phyloP scores from a whole-genome alignment of 345 rosid species.

The Acer yangbiense region DNA sequence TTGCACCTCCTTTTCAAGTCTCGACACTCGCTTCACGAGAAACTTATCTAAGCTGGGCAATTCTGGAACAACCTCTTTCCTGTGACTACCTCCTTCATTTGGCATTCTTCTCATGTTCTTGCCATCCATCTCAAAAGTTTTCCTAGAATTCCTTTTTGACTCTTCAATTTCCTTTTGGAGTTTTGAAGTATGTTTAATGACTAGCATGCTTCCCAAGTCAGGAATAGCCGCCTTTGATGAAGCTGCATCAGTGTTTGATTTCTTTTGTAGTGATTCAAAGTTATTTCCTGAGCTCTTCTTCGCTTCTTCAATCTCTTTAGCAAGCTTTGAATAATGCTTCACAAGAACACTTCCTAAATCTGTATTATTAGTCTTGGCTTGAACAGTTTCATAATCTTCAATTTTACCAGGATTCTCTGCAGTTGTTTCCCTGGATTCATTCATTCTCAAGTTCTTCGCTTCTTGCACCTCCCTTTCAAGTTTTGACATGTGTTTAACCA shows the following conservation, averaged over 20 bases:
- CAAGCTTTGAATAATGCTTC: conserved; percentile 61
- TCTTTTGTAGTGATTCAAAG: conserved; percentile 23
- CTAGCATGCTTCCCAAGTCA: conserved; percentile 51
- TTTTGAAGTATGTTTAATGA: conserved; percentile 41
- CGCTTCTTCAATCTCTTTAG: conserved; percentile 63
- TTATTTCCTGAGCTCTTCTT: conserved; percentile 42
- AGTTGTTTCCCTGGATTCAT: conserved; percentile 27
- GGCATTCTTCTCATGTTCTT: conserved; percentile 31
- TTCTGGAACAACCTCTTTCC: conserved; percentile 30
- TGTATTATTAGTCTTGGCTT: conserved; percentile 32
- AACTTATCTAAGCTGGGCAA: conserved; percentile 73
- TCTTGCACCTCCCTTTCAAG: conserved; percentile 85
- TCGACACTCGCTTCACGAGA: conserved; percentile 68
- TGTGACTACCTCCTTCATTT: conserved; percentile 14
- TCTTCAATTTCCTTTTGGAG: conserved; percentile 51
- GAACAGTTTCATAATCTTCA: conserved; percentile 7
- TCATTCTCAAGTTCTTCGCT: conserved; percentile 60
- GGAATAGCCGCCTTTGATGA: conserved; percentile 39
- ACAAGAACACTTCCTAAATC: conserved; percentile 63
- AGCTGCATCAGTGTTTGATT: conserved; percentile 23
- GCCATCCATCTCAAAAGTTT: conserved; percentile 30
- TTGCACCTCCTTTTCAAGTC: conserved; percentile 83
- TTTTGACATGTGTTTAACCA: conserved; percentile 77
- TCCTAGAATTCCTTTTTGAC: conserved; percentile 31
- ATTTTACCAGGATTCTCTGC: conserved; percentile 13